These are phyloP conservation scores for Pythium dissotocum DNA, from an alignment of 352 stramenopile genomes.

Conservation along the genomic window DNA sequence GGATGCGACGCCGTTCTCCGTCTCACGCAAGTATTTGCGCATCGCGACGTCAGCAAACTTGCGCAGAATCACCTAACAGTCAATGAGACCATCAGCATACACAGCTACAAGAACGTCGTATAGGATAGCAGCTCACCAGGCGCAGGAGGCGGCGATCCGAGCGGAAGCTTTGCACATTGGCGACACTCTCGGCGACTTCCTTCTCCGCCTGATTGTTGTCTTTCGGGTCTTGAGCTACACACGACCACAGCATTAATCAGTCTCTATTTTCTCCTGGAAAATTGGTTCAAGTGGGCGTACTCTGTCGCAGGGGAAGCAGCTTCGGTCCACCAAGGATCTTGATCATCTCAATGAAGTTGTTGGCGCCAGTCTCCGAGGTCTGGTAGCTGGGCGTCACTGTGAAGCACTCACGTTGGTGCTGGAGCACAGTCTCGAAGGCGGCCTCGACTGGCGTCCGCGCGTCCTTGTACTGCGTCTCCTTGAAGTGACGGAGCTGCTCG, in stretches of 20 bases:
- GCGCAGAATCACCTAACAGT: constrained; percentile 59
- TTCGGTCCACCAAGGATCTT: constrained; percentile 55
- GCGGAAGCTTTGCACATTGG: constrained; percentile 80
- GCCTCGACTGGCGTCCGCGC: constrained; percentile 75
- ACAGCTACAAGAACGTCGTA: background rate
- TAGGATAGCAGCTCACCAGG: constrained; percentile 35
- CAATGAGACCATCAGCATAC: background rate
- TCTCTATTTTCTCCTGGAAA: no score
- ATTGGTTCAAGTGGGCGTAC: constrained; percentile 25
- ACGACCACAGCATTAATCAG: background rate
- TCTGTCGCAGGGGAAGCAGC: constrained; percentile 52
- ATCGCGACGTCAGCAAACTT: constrained; percentile 69
- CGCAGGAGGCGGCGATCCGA: constrained; percentile 75
- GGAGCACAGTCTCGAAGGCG: constrained; percentile 49
- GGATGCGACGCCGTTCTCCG: constrained; percentile 19
- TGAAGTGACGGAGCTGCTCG: constrained; percentile 93
- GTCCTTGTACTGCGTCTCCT: constrained; percentile 89
- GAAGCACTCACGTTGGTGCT: constrained; percentile 60
- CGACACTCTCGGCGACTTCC: constrained; percentile 60
- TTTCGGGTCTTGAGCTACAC: constrained; percentile 37
- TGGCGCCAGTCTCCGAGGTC: constrained; percentile 31
- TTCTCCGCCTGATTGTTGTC: constrained; percentile 59
- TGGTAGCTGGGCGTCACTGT: constrained; percentile 50
- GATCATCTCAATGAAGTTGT: constrained; percentile 69
- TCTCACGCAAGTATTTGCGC: constrained; percentile 59